Conservation (phyloP, 352 stramenopile genomes). For the Pythium insidiosum region DNA sequence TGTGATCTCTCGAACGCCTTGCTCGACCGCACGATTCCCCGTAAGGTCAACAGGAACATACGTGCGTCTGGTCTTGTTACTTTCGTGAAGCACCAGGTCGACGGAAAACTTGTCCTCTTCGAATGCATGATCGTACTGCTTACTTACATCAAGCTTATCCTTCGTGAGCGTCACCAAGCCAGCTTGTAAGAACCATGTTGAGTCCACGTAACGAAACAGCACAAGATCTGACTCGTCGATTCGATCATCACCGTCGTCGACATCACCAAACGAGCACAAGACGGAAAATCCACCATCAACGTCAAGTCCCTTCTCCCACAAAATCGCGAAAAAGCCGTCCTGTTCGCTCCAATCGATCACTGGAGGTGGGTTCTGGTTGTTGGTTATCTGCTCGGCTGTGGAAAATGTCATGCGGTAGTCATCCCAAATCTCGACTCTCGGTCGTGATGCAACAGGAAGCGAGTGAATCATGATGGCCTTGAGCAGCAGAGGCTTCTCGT, state of each 20-base stretch:
- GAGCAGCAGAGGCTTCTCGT: conserved; percentile 58
- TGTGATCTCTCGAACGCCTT: conserved; percentile 73
- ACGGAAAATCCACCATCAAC: conserved; percentile 79
- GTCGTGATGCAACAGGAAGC: conserved; percentile 62
- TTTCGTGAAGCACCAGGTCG: conserved; percentile 72
- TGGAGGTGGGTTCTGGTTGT: conserved; percentile 18
- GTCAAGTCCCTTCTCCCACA: conserved; percentile 72
- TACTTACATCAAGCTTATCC: conserved; percentile 71
- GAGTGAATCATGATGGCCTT: conserved; percentile 72
- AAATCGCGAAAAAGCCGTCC: conserved; percentile 69
- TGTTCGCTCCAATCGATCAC: conserved; percentile 76
- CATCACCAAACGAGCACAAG: conserved; percentile 76
- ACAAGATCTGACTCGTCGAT: conserved; percentile 59
- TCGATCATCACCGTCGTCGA: conserved; percentile 50
- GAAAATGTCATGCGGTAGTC: conserved; percentile 68
- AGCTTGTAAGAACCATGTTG: conserved; percentile 63
- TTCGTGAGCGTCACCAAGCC: conserved; percentile 72
- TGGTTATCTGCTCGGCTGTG: conserved; percentile 21
- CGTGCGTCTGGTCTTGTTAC: conserved; percentile 20
- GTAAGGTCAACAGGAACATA: conserved; percentile 54
- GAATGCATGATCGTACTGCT: conserved; percentile 80
- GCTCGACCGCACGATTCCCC: conserved; percentile 51
- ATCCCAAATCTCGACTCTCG: conserved; percentile 81
- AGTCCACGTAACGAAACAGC: conserved; percentile 73
- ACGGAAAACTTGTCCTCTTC: conserved; percentile 75